Percentiles rank a stretch among this genome's conserved stretches.
Evolutionary conservation across 345 rosid species (phyloP).

Genomic region (Salix udensis): DNA sequence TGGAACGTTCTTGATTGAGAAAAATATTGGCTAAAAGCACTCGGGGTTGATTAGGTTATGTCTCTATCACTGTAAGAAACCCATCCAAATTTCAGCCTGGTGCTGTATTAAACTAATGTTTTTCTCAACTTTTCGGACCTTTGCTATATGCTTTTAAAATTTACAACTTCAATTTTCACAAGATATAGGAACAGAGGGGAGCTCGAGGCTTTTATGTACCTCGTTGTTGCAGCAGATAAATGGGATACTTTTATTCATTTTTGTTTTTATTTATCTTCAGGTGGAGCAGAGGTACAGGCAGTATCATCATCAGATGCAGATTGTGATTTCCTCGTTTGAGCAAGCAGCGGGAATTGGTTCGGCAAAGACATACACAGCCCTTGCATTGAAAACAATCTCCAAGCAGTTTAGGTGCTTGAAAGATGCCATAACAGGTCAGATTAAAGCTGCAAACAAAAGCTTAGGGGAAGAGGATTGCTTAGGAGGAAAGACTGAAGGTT

Average conservation of each 20-base stretch:
- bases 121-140: not conserved
- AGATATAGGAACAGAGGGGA: not conserved
- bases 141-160: not conserved
- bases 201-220: not conserved
- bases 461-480: slow-evolving; percentile 79
- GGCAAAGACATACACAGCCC: slow-evolving; percentile 82
- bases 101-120: not conserved
- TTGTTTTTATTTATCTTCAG: slow-evolving; percentile 28
- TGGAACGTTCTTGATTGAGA: too few relatives aligned
- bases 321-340: slow-evolving; percentile 79
- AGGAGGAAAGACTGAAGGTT: slow-evolving; percentile 73
- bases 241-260: not conserved
- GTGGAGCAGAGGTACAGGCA: slow-evolving; percentile 98
- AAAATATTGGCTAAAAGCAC: too few relatives aligned
- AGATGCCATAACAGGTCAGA: slow-evolving; percentile 85
- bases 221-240: not conserved
- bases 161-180: not conserved
- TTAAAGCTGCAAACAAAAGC: slow-evolving; percentile 75
- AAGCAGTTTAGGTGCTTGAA: slow-evolving; percentile 90
- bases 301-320: slow-evolving; percentile 93
- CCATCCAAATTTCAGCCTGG: not conserved
- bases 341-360: slow-evolving; percentile 86
- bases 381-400: slow-evolving; percentile 86
- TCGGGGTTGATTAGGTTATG: not conserved
- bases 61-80: slow-evolving; percentile 21